Evolutionary conservation across 2,329 filamentous ascomycete genomes (phyloP).

Genomic region (Hawksworthiomyces lignivorus): DNA sequence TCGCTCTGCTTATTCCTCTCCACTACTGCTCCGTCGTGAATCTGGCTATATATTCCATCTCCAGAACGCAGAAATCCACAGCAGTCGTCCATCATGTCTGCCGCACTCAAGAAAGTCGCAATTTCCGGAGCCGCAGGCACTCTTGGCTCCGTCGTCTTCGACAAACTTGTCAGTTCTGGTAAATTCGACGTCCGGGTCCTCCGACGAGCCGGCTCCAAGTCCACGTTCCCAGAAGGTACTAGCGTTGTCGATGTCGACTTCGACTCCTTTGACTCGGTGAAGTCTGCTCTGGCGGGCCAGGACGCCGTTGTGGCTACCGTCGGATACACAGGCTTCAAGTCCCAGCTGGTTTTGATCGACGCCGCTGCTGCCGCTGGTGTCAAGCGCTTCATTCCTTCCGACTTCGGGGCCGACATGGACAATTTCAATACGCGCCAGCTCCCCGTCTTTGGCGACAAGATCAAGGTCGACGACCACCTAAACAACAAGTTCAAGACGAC

Average conservation of each 20-base stretch:
- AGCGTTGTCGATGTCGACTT: constrained; percentile 36
- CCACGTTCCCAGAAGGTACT: constrained; percentile 35
- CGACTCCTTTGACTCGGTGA: constrained; percentile 33
- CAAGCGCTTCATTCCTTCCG: constrained; percentile 46
- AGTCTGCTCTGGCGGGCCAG: constrained; percentile 43
- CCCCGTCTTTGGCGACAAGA: constrained; percentile 21
- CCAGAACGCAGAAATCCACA: too few species aligned
- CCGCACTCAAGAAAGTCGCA: too few species aligned
- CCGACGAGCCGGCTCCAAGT: constrained; percentile 31
- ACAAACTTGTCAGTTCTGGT: constrained; percentile 35
- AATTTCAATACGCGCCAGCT: constrained; percentile 19
- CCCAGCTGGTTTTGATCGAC: constrained; percentile 45
- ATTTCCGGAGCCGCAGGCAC: constrained; percentile 35
- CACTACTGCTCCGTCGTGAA: too few species aligned
- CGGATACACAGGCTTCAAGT: constrained; percentile 2
- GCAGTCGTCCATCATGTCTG: too few species aligned
- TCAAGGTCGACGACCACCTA: constrained; percentile 21
- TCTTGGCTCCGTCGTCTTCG: constrained; percentile 30
- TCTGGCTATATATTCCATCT: too few species aligned
- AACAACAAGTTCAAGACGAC: constrained; percentile 17
- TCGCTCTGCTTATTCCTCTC: too few species aligned
- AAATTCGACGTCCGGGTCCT: constrained; percentile 46
- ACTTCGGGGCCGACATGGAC: constrained; percentile 36
- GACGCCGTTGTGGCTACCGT: constrained; percentile 23
- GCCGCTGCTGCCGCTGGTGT: constrained; percentile 48